phyloP scores from a whole-genome alignment of 75 land plant species.

The Azolla pinnata region DNA sequence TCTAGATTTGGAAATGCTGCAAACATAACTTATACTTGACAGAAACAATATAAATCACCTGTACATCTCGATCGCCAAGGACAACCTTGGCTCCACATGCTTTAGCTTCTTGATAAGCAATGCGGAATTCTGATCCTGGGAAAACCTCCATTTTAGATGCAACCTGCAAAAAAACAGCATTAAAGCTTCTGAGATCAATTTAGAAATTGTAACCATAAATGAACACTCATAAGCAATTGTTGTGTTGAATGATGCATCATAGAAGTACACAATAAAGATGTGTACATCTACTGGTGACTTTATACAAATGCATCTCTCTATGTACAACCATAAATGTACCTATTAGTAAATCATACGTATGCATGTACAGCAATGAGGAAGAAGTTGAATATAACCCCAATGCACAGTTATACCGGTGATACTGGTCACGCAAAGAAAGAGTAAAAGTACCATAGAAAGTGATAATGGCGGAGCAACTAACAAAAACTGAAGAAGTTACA shows the following conservation, averaged over 20 bases:
- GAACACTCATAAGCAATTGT: neutral
- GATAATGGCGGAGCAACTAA: too few relatives aligned
- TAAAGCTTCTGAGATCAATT: neutral
- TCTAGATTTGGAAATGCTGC: too few relatives aligned
- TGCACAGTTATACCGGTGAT: too few relatives aligned
- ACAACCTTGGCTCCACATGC: constrained; percentile 61
- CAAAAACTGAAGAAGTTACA: too few relatives aligned
- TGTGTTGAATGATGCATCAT: neutral
- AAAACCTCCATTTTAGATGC: constrained; percentile 71
- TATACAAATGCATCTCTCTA: too few relatives aligned
- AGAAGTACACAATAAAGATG: neutral
- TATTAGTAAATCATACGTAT: too few relatives aligned
- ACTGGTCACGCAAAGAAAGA: too few relatives aligned
- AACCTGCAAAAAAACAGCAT: constrained; percentile 38
- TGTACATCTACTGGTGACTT: neutral
- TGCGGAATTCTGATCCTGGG: constrained; percentile 90
- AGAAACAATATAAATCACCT: constrained; percentile 51
- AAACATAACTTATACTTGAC: too few relatives aligned
- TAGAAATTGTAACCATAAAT: neutral
- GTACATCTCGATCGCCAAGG: constrained; percentile 84
- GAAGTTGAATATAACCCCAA: too few relatives aligned
- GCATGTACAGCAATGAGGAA: too few relatives aligned
- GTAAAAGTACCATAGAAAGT: too few relatives aligned
- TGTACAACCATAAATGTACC: too few relatives aligned
- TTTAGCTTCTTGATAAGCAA: constrained; percentile 81